A percentile compares a stretch with the other conserved stretches of the same genome.
phyloP scores from a whole-genome alignment of 2,329 filamentous ascomycete species.

The Aspergillus amoenus region DNA sequence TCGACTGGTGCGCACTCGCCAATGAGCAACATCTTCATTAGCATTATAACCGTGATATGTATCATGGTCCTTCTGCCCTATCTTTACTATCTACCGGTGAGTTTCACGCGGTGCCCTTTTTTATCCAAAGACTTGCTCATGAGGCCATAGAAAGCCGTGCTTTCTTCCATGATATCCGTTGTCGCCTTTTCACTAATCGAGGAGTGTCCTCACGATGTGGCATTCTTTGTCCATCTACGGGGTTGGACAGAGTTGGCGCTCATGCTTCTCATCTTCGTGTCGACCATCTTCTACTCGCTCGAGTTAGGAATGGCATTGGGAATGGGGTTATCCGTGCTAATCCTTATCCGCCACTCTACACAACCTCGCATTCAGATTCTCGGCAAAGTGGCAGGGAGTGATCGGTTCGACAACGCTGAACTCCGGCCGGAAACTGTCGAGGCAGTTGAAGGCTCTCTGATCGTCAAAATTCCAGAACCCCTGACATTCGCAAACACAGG shows the following conservation, averaged over 20 bases:
- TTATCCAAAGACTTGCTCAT: neutral
- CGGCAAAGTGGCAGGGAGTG: conserved; percentile 73
- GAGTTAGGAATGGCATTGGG: conserved; percentile 91
- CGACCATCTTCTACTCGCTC: conserved; percentile 93
- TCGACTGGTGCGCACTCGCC: conserved; percentile 89
- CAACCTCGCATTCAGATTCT: conserved; percentile 94
- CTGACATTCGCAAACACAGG: conserved; percentile 97
- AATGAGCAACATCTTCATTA: conserved; percentile 88
- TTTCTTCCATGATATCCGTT: conserved; percentile 91
- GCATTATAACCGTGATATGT: conserved; percentile 75
- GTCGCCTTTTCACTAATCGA: conserved; percentile 94
- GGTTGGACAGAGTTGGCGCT: conserved; percentile 83
- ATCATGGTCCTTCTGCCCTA: conserved; percentile 82
- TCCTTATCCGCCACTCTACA: conserved; percentile 86
- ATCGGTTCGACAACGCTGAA: conserved; percentile 83
- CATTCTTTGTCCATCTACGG: conserved; percentile 81
- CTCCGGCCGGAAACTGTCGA: conserved; percentile 71
- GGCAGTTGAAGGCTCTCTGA: conserved; percentile 86
- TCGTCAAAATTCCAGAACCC: conserved; percentile 96
- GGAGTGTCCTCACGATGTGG: conserved; percentile 88
- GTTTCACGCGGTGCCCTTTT: conserved; percentile 36
- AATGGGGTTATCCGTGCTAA: conserved; percentile 83
- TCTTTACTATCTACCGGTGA: conserved; percentile 91
- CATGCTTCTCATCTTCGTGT: conserved; percentile 85
- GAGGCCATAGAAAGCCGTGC: conserved; percentile 73